phyloP scores from a whole-genome alignment of 2,329 filamentous ascomycete species.

The Pseudophaeomoniella oleicola region DNA sequence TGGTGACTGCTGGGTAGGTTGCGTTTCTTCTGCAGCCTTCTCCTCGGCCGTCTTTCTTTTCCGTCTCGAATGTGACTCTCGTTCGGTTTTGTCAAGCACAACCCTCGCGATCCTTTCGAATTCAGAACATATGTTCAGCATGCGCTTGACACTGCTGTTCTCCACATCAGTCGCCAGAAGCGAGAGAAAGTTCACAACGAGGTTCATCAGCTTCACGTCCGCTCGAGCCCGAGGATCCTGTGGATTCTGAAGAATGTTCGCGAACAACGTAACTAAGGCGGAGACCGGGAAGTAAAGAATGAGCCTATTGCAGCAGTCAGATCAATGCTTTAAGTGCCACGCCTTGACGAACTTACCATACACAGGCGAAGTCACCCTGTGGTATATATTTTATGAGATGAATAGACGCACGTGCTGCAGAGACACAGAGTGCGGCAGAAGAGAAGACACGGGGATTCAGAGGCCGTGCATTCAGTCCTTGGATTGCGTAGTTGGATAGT shows the following conservation, averaged over 20 bases:
- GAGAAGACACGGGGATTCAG: conserved; percentile 91
- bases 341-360: conserved; percentile 53
- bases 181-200: conserved; percentile 83
- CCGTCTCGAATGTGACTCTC: conserved; percentile 61
- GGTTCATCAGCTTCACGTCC: conserved; percentile 79
- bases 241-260: conserved; percentile 91
- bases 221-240: conserved; percentile 76
- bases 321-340: conserved; percentile 16
- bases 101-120: conserved; percentile 88
- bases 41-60: conserved; percentile 68
- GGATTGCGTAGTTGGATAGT: conserved; percentile 85
- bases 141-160: conserved; percentile 80
- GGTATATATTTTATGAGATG: conserved; percentile 92
- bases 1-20: conserved; percentile 7
- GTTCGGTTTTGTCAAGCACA: conserved; percentile 82
- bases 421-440: conserved; percentile 81
- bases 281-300: conserved; percentile 95
- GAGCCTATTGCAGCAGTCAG: conserved; percentile 53
- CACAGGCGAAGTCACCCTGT: conserved; percentile 84
- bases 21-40: conserved; percentile 14
- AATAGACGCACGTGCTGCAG: conserved; percentile 83
- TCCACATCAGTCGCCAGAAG: conserved; percentile 81
- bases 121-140: conserved; percentile 88
- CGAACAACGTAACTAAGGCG: conserved; percentile 84
- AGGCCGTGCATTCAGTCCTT: conserved; percentile 78